These are phyloP conservation scores for Ceratocystis cubensis DNA, from an alignment of 2,329 filamentous ascomycete genomes.

Conservation along the genomic window DNA sequence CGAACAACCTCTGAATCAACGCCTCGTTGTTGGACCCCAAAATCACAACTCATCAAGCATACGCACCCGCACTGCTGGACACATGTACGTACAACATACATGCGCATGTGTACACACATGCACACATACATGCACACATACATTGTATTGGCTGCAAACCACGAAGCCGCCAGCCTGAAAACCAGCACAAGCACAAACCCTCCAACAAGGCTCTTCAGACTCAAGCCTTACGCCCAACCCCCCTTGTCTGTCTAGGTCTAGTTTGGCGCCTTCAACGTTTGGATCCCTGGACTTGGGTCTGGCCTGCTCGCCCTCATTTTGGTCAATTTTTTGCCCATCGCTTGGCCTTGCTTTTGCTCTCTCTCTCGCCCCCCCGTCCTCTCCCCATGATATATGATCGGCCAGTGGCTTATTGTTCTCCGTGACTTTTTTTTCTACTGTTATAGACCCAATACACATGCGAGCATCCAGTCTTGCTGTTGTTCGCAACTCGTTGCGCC, in stretches of 20 bases:
- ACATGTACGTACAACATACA: neutral
- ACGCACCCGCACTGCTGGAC: conserved; percentile 1
- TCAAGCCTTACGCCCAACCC: conserved; percentile 2
- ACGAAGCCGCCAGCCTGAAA: neutral
- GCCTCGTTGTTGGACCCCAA: neutral
- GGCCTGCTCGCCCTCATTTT: conserved; percentile 1
- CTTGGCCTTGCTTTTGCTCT: conserved; percentile 4
- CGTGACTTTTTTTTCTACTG: conserved; percentile 14
- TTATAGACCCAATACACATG: conserved; percentile 21
- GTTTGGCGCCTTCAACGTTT: neutral
- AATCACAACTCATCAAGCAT: conserved; percentile 4
- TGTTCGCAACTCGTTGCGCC: conserved; percentile 22
- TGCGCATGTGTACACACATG: conserved; percentile 3
- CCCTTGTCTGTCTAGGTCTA: neutral
- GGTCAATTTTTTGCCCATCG: conserved; percentile 7
- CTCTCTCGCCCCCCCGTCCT: neutral
- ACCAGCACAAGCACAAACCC: neutral
- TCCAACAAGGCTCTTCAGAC: neutral
- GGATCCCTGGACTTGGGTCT: neutral
- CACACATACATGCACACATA: neutral
- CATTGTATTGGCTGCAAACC: neutral
- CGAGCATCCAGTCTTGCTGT: conserved; percentile 21
- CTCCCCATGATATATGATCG: conserved; percentile 19
- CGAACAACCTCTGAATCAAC: neutral
- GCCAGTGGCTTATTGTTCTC: conserved; percentile 21